Base-by-base conservation (phyloP, 192 early-diverging fungal species). In the Coemansia sp. region DNA sequence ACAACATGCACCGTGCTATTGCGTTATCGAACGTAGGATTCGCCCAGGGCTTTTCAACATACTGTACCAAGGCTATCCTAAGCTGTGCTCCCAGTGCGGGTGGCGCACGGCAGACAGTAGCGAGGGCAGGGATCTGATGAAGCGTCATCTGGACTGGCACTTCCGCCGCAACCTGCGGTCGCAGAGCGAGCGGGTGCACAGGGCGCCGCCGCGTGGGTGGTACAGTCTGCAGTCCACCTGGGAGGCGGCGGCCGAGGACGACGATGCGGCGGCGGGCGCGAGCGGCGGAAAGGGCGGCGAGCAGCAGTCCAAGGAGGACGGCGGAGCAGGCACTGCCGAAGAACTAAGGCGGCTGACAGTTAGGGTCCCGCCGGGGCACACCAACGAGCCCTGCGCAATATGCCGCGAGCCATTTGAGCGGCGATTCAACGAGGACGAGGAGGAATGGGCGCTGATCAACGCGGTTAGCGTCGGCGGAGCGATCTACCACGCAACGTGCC, bases 41-140 rank as follows among this genome's bases (percentile, higher is more conserved):
- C 73, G 78, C 28, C 71, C 80, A 4, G 80, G 83, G n/a, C 76
- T 84, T 0, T 60, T 81, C 26, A 75, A 83, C 40, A 63, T 81
- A 15, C 64, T 94, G 42, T 95, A 95, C 72, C 81, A 82, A 18
- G 81, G 79, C 2, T 81, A 86, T 1, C 82, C 87, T 5, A 64
- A 85, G 19, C 87, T 92, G 62, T 98, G 95, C 73, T 84, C 87
- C 39, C 95, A 98, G 75, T 98, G 95, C 66, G 95, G 91, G 0
- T 82, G 84, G 60, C 85, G 95, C 18, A 92, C 85, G 38, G 64
- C 79, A 3, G 82, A 81, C 27, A 75, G 79, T 7, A 81, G 77
- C 13, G 78, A 78, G 30, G 91, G 90, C 2, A 76, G 85, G 51
- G 71, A 73, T 19, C 83, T 85, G 50, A 88, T 94, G 81, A 80